Base-by-base conservation (phyloP, 352 stramenopile species). In the Bremia lactucae region DNA sequence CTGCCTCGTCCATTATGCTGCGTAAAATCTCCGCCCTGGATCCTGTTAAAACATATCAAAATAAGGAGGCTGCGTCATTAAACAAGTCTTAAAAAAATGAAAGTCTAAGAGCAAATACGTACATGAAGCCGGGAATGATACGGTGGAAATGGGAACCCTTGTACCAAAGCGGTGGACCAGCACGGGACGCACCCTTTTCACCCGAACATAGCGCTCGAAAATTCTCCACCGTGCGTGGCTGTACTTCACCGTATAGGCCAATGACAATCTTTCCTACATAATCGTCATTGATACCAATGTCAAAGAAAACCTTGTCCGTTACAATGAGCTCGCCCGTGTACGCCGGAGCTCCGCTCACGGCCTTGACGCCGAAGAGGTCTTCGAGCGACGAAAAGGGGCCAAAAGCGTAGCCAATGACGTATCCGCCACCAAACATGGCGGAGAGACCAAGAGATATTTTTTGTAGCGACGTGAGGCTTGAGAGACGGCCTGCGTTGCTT, bases 41-140 rank as follows among this genome's bases (percentile, higher is more conserved):
- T 88, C 75, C 72, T 87, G 42, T 26, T 79, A 38, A 38, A 28
- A 54, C 45, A 13, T 34, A 15, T 14, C 5, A 37, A 24, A 16
- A 35, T 20, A 38, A 23, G 4, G 31, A 7, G 26, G 16, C 34
- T 38, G 18, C 29, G 20, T 0, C 29, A 36, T 6, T 11, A 38
- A 36, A 31, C 14, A 41, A 41, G 9, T 20, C 8, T 22, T 28
- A 23, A 40, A 25, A 29, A 24, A 14, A 31, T 9, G 9, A 40
- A 13, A 16, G 40, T 6, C 26, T 7, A 33, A 23, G 15, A 31
- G 2, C n/a, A 34, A 50, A 71, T 44, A 4, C 77, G 22, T 71
- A 90, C 87, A 94, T 96, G 62, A 95, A 96, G 31, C 90, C 74
- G 2, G 86, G 93, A 59, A 99, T 98, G 29, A 98, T 95, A 31